These are phyloP conservation scores for Fusarium penzigii DNA, from an alignment of 2,329 filamentous ascomycete species.

Conservation along the genomic window DNA sequence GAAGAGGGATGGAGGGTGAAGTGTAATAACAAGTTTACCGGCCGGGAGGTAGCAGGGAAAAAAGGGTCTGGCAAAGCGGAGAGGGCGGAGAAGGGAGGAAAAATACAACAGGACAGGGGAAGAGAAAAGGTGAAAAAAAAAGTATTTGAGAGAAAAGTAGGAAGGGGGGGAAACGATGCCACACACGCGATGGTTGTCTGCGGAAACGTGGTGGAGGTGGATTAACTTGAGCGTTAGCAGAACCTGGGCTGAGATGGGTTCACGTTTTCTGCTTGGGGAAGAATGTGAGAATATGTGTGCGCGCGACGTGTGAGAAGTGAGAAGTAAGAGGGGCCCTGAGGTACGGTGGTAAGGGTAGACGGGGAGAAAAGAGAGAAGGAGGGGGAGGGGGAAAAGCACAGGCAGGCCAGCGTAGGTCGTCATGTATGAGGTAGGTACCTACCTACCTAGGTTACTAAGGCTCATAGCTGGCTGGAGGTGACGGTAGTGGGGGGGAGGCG, in stretches of 20 bases:
- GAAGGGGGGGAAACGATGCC: slow-evolving; percentile 12
- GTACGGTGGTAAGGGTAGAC: not conserved
- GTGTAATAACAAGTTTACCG: slow-evolving; percentile 20
- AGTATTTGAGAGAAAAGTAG: slow-evolving; percentile 6
- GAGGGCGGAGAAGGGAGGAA: slow-evolving; percentile 2
- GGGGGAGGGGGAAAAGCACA: not conserved
- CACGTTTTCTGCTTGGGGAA: no score
- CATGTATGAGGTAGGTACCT: not conserved
- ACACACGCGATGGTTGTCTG: slow-evolving; percentile 18
- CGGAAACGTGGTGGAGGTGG: slow-evolving; percentile 22
- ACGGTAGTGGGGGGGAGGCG: no score
- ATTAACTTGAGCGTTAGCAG: not conserved
- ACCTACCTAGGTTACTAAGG: not conserved
- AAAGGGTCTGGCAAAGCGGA: slow-evolving; percentile 4
- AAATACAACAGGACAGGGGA: slow-evolving; percentile 1
- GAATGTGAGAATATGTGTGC: slow-evolving; percentile 7
- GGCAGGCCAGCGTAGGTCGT: not conserved
- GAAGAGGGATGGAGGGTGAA: slow-evolving; percentile 14
- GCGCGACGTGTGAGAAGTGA: slow-evolving; percentile 14
- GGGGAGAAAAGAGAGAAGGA: not conserved
- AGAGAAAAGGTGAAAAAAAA: slow-evolving; percentile 8
- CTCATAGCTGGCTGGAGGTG: no score
- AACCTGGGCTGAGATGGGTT: no score
- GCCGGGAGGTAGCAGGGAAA: slow-evolving; percentile 20
- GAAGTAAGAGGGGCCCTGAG: slow-evolving; percentile 4